Evolutionary conservation across 306 rosid genomes (phyloP).

Genomic region (Ormosia semicastrata): DNA sequence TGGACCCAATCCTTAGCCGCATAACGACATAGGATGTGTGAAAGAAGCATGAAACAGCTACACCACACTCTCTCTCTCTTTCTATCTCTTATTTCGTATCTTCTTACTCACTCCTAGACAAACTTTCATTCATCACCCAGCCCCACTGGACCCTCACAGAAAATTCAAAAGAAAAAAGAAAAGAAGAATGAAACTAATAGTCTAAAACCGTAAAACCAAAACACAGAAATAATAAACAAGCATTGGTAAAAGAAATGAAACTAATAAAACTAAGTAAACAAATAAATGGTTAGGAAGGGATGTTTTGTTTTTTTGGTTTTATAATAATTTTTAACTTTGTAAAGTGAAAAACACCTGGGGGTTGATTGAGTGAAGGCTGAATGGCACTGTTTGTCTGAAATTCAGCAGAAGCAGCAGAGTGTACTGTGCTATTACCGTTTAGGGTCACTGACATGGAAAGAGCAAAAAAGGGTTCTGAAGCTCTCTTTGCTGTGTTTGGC

Average conservation of each 20-base stretch:
- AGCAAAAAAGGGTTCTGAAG: slow-evolving; percentile 32
- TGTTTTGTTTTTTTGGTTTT: neutral
- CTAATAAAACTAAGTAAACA: neutral
- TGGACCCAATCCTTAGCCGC: slow-evolving; percentile 88
- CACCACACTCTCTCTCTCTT: slow-evolving; percentile 35
- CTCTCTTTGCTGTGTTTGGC: slow-evolving; percentile 38
- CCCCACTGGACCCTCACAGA: slow-evolving; percentile 75
- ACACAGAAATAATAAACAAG: neutral
- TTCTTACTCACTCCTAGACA: slow-evolving; percentile 80
- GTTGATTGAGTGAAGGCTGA: slow-evolving; percentile 28
- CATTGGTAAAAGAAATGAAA: slow-evolving; percentile 16
- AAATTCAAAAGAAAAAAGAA: slow-evolving; percentile 4
- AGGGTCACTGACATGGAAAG: slow-evolving; percentile 50
- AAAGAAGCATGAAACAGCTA: slow-evolving; percentile 77
- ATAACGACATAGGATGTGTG: slow-evolving; percentile 81
- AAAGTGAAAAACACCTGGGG: slow-evolving; percentile 57
- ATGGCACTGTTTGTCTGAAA: slow-evolving; percentile 36
- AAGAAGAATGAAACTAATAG: neutral
- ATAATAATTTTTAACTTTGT: neutral
- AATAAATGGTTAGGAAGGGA: neutral
- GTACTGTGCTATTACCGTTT: slow-evolving; percentile 47
- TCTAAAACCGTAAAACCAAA: neutral
- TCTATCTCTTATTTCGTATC: slow-evolving; percentile 67
- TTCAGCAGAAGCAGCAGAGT: slow-evolving; percentile 30
- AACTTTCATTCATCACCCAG: slow-evolving; percentile 67